Evolutionary conservation across 1,284 basidiomycete genomes (phyloP), one percentile per base, ranked within the genome.

Genomic region (Singerocomus inundabilis): DNA sequence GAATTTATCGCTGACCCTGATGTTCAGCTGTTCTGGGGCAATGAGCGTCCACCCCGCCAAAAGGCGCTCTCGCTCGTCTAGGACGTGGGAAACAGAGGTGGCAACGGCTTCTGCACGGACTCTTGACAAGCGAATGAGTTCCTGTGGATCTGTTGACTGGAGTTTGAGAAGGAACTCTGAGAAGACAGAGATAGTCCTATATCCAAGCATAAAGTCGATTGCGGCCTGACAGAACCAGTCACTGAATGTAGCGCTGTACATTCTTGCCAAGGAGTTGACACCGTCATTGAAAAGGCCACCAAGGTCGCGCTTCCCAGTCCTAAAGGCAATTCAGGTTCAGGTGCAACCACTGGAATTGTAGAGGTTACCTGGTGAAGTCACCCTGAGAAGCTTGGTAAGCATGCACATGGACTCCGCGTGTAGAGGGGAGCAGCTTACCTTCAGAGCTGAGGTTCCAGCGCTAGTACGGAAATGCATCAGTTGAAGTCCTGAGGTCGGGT

Each of bases 191-290:
- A 85, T 66, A 0, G 85, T 88, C 50, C 94, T 87, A 67, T 93
- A 85, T 25, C 94, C 94, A 43, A 93, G 84, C 76, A 91, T 83
- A 65, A 88, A 97, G 64, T 96, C 93, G 58, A 95, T 93, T 43
- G 93, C 90, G 1, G 93, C 91, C 73, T 99, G 96, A 46, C 84
- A 87, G 72, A 98, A 99, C 83, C 95, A 98, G 71, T 98, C 96
- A 51, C 88, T 87, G 61, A 95, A 92, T 4, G 89, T 88, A 18
- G 90, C 85, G 7, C 86, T 85, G 68, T 91, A 91, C 84, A 91
- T 82, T 62, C 90, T 82, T 35, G 92, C 88, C 26, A 97, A 72
- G 2, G 93, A 95, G 66, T 95, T 97, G 51, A 95, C 84, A 1
- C 94, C 93, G 62, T 97, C 94, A 63, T 97, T 91, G 21, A 97